These are phyloP conservation scores for Kodamaea plutei DNA, from an alignment of 1,139 yeast species.

Conservation along the genomic window DNA sequence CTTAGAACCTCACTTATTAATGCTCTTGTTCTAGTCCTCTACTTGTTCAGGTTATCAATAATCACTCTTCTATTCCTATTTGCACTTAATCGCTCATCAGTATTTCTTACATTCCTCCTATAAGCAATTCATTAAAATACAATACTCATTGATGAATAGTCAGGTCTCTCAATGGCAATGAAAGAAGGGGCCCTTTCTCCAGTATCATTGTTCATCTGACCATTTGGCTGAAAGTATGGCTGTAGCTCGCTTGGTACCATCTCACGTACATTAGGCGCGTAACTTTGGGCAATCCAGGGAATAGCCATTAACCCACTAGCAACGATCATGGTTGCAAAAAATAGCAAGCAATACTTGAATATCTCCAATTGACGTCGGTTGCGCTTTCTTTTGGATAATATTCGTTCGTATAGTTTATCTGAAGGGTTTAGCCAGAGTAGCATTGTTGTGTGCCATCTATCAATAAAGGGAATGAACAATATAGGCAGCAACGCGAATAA, in stretches of 20 bases:
- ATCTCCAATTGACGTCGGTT: constrained; percentile 13
- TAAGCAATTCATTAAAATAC: too few species aligned
- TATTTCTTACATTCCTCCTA: too few species aligned
- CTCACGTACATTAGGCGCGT: constrained; percentile 15
- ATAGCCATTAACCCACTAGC: constrained; percentile 18
- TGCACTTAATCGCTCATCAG: too few species aligned
- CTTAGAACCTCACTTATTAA: too few species aligned
- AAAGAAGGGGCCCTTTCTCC: constrained; percentile 34
- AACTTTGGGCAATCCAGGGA: constrained; percentile 23
- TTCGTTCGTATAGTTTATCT: constrained; percentile 23
- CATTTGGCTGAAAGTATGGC: constrained; percentile 52
- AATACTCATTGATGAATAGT: too few species aligned
- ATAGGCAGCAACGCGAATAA: constrained; percentile 60
- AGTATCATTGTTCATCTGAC: constrained; percentile 59
- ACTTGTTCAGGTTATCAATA: too few species aligned
- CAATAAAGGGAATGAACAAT: constrained; percentile 61
- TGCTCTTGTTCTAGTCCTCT: too few species aligned
- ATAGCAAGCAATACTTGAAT: constrained; percentile 14
- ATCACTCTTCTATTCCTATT: background rate
- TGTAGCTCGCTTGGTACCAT: constrained; percentile 17
- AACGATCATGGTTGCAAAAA: constrained; percentile 15
- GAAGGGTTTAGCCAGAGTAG: constrained; percentile 36
- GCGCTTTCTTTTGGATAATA: constrained; percentile 20
- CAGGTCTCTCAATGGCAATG: constrained; percentile 19
- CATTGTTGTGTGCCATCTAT: constrained; percentile 33